phyloP scores from a whole-genome alignment of 192 early-diverging fungal genomes.

The Coemansia sp. region DNA sequence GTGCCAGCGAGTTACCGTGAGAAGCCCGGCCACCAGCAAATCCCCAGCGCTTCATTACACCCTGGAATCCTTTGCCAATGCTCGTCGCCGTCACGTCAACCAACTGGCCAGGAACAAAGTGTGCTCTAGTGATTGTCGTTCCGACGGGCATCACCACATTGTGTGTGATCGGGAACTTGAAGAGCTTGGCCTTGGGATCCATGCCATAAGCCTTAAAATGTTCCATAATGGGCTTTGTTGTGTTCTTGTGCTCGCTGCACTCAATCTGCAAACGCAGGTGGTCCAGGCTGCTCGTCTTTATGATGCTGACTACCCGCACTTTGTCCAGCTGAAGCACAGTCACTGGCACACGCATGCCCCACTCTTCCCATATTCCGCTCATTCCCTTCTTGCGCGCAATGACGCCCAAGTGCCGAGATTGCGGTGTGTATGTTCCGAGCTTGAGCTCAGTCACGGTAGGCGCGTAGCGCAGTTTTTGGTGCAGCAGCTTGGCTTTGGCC shows the following conservation, averaged over 20 bases:
- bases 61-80: slow-evolving; percentile 92
- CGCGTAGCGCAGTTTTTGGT: slow-evolving; percentile 39
- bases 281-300: slow-evolving; percentile 37
- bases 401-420: slow-evolving; percentile 70
- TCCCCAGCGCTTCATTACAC: slow-evolving; percentile 96
- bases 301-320: slow-evolving; percentile 65
- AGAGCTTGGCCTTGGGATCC: slow-evolving; percentile 72
- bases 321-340: slow-evolving; percentile 77
- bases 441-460: slow-evolving; percentile 32
- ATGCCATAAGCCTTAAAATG: slow-evolving; percentile 73
- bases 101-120: slow-evolving; percentile 94
- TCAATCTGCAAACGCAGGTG: slow-evolving; percentile 64
- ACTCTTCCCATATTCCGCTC: slow-evolving; percentile 91
- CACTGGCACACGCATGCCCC: slow-evolving; percentile 84
- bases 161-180: slow-evolving; percentile 78
- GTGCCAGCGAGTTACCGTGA: slow-evolving; percentile 89
- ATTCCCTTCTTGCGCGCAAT: slow-evolving; percentile 94
- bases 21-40: slow-evolving; percentile 89
- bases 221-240: slow-evolving; percentile 67
- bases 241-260: slow-evolving; percentile 59
- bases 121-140: slow-evolving; percentile 71
- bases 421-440: slow-evolving; percentile 34
- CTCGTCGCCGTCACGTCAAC: slow-evolving; percentile 87
- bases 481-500: slow-evolving; percentile 35
- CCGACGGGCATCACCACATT: slow-evolving; percentile 72